Evolutionary conservation across 1,284 basidiomycete species (phyloP).

Genomic region (Agroathelia rolfsii): DNA sequence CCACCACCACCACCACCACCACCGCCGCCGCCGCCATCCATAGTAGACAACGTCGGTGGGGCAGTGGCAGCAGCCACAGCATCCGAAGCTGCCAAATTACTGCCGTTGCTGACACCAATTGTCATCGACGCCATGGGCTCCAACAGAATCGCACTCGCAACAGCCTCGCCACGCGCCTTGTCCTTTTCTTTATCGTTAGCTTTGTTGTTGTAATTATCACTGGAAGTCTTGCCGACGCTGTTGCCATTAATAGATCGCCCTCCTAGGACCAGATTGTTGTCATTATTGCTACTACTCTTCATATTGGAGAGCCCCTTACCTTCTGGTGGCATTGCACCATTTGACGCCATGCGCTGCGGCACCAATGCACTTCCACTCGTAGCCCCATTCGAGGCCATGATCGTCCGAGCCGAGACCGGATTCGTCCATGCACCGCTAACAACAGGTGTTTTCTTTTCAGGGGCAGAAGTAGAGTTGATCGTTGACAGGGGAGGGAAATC

Average conservation of each 20-base stretch:
- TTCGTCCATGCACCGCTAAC: slow-evolving; percentile 63
- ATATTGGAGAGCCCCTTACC: no score
- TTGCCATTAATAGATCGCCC: no score
- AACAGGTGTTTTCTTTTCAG: slow-evolving; percentile 40
- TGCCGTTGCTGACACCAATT: slow-evolving; percentile 16
- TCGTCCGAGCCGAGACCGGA: slow-evolving; percentile 39
- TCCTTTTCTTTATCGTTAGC: slow-evolving; percentile 20
- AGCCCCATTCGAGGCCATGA: slow-evolving; percentile 42
- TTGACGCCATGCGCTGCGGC: no score
- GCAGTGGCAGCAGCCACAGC: slow-evolving; percentile 12
- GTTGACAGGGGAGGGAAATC: slow-evolving; percentile 66
- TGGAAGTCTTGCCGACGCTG: no score
- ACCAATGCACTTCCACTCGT: no score
- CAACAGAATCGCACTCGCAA: slow-evolving; percentile 24
- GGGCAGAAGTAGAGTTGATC: slow-evolving; percentile 20
- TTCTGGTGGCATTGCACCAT: no score
- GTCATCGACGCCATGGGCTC: slow-evolving; percentile 21
- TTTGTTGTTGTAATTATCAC: no score
- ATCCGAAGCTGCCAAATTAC: slow-evolving; percentile 10
- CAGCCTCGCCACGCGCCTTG: slow-evolving; percentile 22
- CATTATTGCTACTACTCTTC: no score
- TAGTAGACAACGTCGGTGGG: slow-evolving; percentile 21
- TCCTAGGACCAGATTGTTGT: no score
- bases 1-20: no score
- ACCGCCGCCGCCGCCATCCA: no score